A percentile compares a stretch with the other conserved stretches of the same genome.
Conservation (phyloP, 768 basidiomycete species). For the Lactarius hatsudake region DNA sequence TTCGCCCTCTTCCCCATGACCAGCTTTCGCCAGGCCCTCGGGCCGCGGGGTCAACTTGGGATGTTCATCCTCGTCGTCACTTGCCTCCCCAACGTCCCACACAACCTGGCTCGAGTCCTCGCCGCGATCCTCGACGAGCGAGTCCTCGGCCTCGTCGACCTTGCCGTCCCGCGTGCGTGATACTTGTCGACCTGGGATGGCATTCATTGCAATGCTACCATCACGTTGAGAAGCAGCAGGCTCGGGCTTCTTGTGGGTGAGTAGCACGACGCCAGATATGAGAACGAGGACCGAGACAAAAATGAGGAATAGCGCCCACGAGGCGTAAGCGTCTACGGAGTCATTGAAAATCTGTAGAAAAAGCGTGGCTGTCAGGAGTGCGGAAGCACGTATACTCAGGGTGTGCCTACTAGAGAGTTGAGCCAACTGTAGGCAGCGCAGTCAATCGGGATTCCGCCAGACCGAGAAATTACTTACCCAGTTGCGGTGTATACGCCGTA, state of each 20-base stretch:
- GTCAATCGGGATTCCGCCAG: slow-evolving; percentile 1
- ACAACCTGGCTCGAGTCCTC: slow-evolving; percentile 46
- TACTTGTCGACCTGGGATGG: slow-evolving; percentile 32
- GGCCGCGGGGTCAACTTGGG: slow-evolving; percentile 36
- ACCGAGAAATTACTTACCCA: slow-evolving; percentile 46
- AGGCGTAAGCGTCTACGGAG: slow-evolving; percentile 78
- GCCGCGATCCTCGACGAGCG: slow-evolving; percentile 33
- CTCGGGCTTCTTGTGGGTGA: slow-evolving; percentile 90
- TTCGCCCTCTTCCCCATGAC: slow-evolving; percentile 37
- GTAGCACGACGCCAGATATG: slow-evolving; percentile 86
- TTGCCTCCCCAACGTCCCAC: slow-evolving; percentile 74
- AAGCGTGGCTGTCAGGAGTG: neutral
- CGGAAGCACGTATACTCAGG: neutral
- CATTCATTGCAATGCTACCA: slow-evolving; percentile 33
- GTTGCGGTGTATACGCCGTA: slow-evolving; percentile 89
- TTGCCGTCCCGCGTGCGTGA: slow-evolving; percentile 30
- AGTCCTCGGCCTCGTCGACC: slow-evolving; percentile 41
- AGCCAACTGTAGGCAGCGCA: slow-evolving; percentile 45
- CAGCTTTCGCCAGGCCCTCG: slow-evolving; percentile 31
- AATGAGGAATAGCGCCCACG: slow-evolving; percentile 87
- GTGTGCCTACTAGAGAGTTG: slow-evolving; percentile 46
- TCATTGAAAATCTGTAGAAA: slow-evolving; percentile 67
- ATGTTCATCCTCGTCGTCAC: slow-evolving; percentile 59
- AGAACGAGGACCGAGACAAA: slow-evolving; percentile 84
- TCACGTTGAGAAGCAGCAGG: slow-evolving; percentile 34